Evolutionary conservation across 2,329 filamentous ascomycete genomes (phyloP).

Genomic region (Intubia oerlemansii): DNA sequence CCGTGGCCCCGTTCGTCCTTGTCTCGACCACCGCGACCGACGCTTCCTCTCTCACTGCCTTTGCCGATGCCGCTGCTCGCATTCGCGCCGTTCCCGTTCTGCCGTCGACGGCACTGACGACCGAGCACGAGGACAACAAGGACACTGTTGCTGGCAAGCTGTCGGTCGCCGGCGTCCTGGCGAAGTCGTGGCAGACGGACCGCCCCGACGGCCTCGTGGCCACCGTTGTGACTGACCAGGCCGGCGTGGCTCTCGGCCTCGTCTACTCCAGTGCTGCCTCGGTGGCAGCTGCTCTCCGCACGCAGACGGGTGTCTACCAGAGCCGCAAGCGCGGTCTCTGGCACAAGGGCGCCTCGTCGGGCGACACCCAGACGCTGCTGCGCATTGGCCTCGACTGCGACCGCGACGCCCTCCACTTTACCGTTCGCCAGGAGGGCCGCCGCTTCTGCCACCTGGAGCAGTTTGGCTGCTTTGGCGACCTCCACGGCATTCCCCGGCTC

Average conservation of each 20-base stretch:
- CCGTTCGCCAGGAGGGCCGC: conserved; percentile 71
- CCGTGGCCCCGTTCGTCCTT: conserved; percentile 22
- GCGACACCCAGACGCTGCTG: conserved; percentile 78
- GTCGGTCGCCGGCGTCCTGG: conserved; percentile 48
- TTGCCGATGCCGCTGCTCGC: conserved; percentile 26
- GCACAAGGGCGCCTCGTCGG: conserved; percentile 91
- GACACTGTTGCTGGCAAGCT: conserved; percentile 27
- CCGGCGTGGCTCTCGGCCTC: conserved; percentile 63
- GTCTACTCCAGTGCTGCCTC: conserved; percentile 92
- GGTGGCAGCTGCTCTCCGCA: conserved; percentile 65
- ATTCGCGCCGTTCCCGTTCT: conserved; percentile 49
- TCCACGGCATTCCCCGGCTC: conserved; percentile 60
- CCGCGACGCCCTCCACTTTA: conserved; percentile 74
- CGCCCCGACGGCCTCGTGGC: conserved; percentile 66
- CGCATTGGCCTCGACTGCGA: conserved; percentile 80
- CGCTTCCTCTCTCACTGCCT: conserved; percentile 21
- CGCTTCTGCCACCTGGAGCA: conserved; percentile 88
- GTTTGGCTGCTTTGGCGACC: conserved; percentile 76
- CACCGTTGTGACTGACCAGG: conserved; percentile 79
- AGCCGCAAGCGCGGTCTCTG: conserved; percentile 88
- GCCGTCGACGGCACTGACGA: conserved; percentile 47
- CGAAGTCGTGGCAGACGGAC: conserved; percentile 60
- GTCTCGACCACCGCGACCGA: conserved; percentile 19
- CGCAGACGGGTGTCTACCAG: conserved; percentile 70
- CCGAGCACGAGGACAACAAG: conserved; percentile 48